phyloP scores from a whole-genome alignment of 2,329 filamentous ascomycete genomes.

The Ilyonectria robusta region DNA sequence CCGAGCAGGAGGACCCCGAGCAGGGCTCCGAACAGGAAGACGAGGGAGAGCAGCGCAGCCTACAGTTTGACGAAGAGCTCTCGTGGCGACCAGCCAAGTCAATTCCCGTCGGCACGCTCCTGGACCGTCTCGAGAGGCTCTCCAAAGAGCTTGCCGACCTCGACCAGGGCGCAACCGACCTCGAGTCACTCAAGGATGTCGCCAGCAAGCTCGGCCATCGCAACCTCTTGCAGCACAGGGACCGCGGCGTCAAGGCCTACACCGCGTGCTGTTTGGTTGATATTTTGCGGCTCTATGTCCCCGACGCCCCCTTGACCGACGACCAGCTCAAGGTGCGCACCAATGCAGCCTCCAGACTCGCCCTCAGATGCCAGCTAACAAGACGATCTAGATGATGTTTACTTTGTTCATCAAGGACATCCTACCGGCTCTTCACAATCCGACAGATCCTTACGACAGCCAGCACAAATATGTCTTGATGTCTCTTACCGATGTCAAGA shows the following conservation, averaged over 20 bases:
- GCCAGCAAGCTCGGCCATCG: conserved; percentile 87
- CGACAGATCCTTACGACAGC: conserved; percentile 89
- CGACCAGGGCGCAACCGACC: conserved; percentile 88
- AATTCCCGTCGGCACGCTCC: conserved; percentile 85
- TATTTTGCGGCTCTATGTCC: conserved; percentile 91
- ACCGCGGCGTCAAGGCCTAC: conserved; percentile 92
- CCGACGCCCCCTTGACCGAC: conserved; percentile 92
- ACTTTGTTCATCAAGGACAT: conserved; percentile 87
- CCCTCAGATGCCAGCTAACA: conserved; percentile 40
- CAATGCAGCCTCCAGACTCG: background rate
- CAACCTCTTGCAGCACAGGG: conserved; percentile 90
- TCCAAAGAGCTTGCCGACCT: conserved; percentile 86
- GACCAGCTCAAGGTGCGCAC: conserved; percentile 85
- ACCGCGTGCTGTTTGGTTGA: conserved; percentile 92
- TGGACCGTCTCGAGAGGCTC: conserved; percentile 84
- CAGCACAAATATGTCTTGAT: conserved; percentile 93
- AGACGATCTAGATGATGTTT: conserved; percentile 84
- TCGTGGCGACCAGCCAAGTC: conserved; percentile 94
- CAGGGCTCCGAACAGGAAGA: conserved; percentile 42
- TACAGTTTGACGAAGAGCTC: conserved; percentile 88
- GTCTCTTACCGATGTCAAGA: conserved; percentile 93
- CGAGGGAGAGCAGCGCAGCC: conserved; percentile 54
- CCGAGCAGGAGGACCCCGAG: conserved; percentile 33
- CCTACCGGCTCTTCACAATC: conserved; percentile 87
- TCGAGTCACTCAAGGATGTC: conserved; percentile 85